These are phyloP conservation scores for Stereum hirsutum DNA, from an alignment of 1,284 basidiomycete genomes.

Conservation along the genomic window DNA sequence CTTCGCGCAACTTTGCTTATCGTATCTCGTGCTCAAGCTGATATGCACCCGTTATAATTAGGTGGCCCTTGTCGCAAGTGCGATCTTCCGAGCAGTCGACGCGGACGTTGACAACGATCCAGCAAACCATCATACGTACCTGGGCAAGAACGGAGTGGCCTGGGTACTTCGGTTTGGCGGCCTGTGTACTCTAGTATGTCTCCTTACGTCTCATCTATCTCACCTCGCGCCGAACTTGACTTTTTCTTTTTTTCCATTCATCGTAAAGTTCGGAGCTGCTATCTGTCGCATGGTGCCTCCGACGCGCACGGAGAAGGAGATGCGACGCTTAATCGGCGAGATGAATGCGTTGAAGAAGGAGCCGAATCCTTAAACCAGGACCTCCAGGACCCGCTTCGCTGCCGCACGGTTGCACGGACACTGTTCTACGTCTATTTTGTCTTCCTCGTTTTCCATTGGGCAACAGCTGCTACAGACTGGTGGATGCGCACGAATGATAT, in stretches of 20 bases:
- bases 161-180: conserved; percentile 95
- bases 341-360: conserved; percentile 54
- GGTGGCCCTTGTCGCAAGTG: conserved; percentile 84
- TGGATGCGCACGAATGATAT: no score
- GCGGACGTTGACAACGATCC: conserved; percentile 31
- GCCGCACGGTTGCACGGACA: no score
- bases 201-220: neutral
- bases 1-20: neutral
- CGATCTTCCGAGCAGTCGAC: conserved; percentile 82
- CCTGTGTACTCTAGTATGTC: conserved; percentile 60
- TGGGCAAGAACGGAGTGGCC: conserved; percentile 79
- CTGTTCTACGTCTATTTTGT: no score
- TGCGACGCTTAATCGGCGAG: conserved; percentile 71
- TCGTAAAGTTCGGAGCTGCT: conserved; percentile 55
- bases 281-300: conserved; percentile 76
- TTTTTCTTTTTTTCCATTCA: no score
- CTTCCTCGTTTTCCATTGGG: no score
- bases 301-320: conserved; percentile 83
- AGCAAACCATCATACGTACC: conserved; percentile 43
- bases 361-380: no score
- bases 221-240: conserved; percentile 3
- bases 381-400: no score
- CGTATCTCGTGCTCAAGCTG: neutral
- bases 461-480: no score
- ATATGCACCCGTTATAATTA: conserved; percentile 25